Evolutionary conservation across 164 flowering plant species (phyloP).

Genomic region (Umbellularia californica): DNA sequence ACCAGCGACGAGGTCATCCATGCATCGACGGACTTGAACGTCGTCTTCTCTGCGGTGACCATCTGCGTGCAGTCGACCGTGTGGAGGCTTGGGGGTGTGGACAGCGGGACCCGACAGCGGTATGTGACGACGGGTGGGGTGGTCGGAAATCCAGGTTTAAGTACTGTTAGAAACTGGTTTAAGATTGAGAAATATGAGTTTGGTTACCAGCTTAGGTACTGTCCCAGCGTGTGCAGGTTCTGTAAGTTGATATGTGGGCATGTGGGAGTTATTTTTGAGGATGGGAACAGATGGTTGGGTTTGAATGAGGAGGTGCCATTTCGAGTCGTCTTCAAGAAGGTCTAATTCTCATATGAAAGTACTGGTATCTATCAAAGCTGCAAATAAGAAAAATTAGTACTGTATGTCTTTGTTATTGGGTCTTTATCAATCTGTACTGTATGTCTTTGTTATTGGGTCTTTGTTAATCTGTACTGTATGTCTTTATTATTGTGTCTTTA

Average conservation of each 20-base stretch:
- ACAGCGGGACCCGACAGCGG: slow-evolving; percentile 9
- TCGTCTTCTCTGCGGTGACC: slow-evolving; percentile 16
- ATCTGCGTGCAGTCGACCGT: slow-evolving; percentile 24
- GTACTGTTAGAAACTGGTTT: slow-evolving; percentile 28
- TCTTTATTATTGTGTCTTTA: neutral
- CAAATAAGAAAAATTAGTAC: neutral
- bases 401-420: neutral
- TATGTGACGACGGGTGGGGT: slow-evolving; percentile 23
- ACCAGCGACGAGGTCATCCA: slow-evolving; percentile 7
- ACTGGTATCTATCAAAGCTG: neutral
- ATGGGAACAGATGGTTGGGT: slow-evolving; percentile 33
- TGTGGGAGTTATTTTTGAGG: slow-evolving; percentile 30
- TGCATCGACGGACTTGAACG: slow-evolving; percentile 25
- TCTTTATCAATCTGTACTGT: neutral
- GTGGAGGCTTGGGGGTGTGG: slow-evolving; percentile 21
- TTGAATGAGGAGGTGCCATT: slow-evolving; percentile 28
- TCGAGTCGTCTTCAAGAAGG: slow-evolving; percentile 30
- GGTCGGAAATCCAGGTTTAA: slow-evolving; percentile 28
- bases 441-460: neutral
- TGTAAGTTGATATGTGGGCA: slow-evolving; percentile 36
- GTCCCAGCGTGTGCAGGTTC: slow-evolving; percentile 29
- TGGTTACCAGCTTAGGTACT: slow-evolving; percentile 35
- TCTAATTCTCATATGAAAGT: neutral
- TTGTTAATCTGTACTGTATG: neutral
- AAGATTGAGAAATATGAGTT: slow-evolving; percentile 19